phyloP scores from a whole-genome alignment of 257 asterid genomes.

The Salvia hispanica region DNA sequence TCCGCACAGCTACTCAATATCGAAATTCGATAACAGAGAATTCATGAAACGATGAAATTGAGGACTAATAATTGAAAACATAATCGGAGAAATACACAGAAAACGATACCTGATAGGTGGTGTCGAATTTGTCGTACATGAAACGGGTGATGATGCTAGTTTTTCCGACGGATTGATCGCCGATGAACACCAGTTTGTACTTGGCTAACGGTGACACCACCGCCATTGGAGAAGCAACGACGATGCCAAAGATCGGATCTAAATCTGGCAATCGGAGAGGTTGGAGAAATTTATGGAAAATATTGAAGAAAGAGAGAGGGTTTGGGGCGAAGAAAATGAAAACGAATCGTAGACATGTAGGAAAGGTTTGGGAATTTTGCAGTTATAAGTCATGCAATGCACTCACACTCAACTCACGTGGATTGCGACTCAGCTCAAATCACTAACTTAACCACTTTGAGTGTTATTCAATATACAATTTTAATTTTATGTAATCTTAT shows the following conservation, averaged over 20 bases:
- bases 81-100: neutral
- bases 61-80: neutral
- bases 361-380: constrained; percentile 1
- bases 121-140: constrained; percentile 82
- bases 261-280: constrained; percentile 15
- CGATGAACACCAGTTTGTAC: constrained; percentile 76
- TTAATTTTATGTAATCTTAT: neutral
- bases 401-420: neutral
- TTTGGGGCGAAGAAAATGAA: neutral
- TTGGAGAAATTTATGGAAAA: constrained; percentile 25
- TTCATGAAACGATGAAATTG: neutral
- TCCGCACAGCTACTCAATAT: neutral
- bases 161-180: constrained; percentile 80
- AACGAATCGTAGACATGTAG: constrained; percentile 22
- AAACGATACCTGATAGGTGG: constrained; percentile 63
- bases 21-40: constrained; percentile 2
- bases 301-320: constrained; percentile 2
- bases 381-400: constrained; percentile 28
- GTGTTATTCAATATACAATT: neutral
- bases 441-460: neutral
- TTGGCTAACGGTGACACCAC: constrained; percentile 81
- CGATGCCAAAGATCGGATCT: constrained; percentile 31
- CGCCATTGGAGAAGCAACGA: constrained; percentile 45
- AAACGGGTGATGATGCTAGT: constrained; percentile 86
- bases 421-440: constrained; percentile 4